Base-by-base conservation (phyloP, 306 rosid genomes). In the Cicer yamashitae region DNA sequence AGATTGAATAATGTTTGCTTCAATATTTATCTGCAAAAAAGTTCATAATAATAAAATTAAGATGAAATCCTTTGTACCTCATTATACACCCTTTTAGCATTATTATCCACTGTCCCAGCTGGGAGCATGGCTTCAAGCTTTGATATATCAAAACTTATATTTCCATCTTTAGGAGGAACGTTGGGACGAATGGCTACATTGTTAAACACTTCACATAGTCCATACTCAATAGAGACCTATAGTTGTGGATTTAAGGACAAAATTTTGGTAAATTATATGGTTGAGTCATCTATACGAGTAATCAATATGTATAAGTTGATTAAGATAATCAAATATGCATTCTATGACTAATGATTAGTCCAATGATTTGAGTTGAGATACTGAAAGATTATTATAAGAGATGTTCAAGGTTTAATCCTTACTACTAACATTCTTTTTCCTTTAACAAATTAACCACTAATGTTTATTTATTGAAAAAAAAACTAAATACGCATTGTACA, bases 141-240 rank as follows among this genome's bases (percentile, higher is more conserved):
- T 67, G 91, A 14, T 30, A 87, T 75, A 68, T 87, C 79, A 85
- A 94, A 86, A 37, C 88, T 86, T 83, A 85, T 82, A 10, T 85
- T 77, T 39, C 87, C 87, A 78, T 91, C 90, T 73, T 82, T 85
- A 1, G 98, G 98, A 48, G 86, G 87, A 46, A 84, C 67, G 11
- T 77, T 58, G 10, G 75, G 76, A 11, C 87, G 86, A 20, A 94
- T 87, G 3, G 93, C 96, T 53, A 0, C 70, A 1, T 1, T 81
- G 83, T 82, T 90, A 46, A 94, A 75, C 91, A 91, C 89, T 84
- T 90, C 94, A 71, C 96, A 88, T 44, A 94, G 63, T 52, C 98
- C 98, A 68, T 82, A 84, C 81, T 94, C 98, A 40, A 94, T 67
- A 37, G 90, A 87, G 5, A 81, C 91, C 94, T 91, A 73, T 53